Percentiles rank a stretch among this genome's conserved stretches.
phyloP scores from a whole-genome alignment of 2,329 filamentous ascomycete genomes.

The Pestalotiopsis sp. region DNA sequence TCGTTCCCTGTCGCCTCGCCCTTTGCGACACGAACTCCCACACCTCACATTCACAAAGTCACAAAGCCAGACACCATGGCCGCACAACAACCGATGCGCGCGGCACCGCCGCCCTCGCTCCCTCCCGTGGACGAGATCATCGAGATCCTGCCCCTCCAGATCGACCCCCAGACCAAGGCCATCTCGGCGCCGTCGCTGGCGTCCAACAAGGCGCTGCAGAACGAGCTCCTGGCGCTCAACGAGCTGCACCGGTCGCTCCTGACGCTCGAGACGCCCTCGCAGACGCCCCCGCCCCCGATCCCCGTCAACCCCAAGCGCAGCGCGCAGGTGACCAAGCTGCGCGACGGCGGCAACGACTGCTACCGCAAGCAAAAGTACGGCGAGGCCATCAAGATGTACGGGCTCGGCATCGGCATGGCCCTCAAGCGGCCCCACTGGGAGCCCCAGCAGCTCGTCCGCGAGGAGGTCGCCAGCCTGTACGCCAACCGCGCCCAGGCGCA shows the following conservation, averaged over 20 bases:
- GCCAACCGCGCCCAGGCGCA: conserved; percentile 89
- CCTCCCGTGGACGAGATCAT: conserved; percentile 53
- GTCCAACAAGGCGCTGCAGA: conserved; percentile 54
- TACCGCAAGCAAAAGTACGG: conserved; percentile 76
- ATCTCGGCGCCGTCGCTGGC: conserved; percentile 53
- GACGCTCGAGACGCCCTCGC: conserved; percentile 61
- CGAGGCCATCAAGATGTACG: conserved; percentile 82
- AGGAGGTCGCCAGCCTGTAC: conserved; percentile 80
- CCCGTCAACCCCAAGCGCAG: conserved; percentile 92
- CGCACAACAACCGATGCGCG: conserved; percentile 5
- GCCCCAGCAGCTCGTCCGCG: conserved; percentile 77
- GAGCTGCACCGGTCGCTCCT: conserved; percentile 75
- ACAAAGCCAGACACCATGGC: not conserved
- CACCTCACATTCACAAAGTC: not conserved
- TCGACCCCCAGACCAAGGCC: conserved; percentile 82
- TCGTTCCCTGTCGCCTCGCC: not conserved
- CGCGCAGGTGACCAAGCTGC: conserved; percentile 86
- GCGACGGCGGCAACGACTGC: conserved; percentile 81
- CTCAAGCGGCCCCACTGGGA: conserved; percentile 84
- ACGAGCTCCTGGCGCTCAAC: conserved; percentile 77
- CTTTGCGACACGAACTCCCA: not conserved
- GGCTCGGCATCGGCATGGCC: conserved; percentile 89
- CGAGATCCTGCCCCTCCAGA: conserved; percentile 76
- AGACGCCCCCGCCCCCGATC: conserved; percentile 80
- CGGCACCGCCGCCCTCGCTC: not conserved